Evolutionary conservation across 2,329 filamentous ascomycete species (phyloP), one percentile per base, ranked within the genome.

Genomic region (Aspergillus arachidicola): DNA sequence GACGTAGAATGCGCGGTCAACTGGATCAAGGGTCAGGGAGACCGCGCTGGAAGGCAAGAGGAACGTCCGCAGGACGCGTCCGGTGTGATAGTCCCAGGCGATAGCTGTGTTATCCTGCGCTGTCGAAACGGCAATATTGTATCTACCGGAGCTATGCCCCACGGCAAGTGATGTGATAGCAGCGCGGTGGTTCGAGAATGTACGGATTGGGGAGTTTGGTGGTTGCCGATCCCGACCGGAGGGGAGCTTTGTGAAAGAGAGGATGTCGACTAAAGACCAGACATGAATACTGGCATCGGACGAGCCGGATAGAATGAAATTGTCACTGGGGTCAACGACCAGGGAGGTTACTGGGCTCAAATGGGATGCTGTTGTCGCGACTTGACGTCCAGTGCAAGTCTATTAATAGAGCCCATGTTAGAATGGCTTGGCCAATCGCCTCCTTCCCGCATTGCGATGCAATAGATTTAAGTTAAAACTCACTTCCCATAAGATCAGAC

Each of bases 401-500:
- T 80, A 69, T 55, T 12, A 32, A 45, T 9, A 51, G 56, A 64
- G 36, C 59, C 51, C 38, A 1, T 19, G 46, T 71, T 28, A 70
- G 66, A 46, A 6, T 59, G 43, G 10, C 10, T 32, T 19, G 28
- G 7, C 48, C 48, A 34, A 51, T 32, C n/a, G 28, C 12, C 21
- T 51, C 19, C 14, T 32, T 7, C 16, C 14, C 16, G 19, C 4
- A 30, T 32, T n/a, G 16, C 6, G 7, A 32, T 6, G 16, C 28
- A 48, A 23, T 34, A 21, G n/a, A 46, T 57, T 32, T 23, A 45
- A 45, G 54, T 57, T 26, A 48, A 45, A 68, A 79, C 83, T 78
- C 76, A 95, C 92, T 89, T 99, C 95, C 95, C 95, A 99, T 3
- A 96, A 79, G 71, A 97, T 91, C 68, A 98, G 79, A 61, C 94